Percentiles rank a stretch among this genome's conserved stretches.
These are phyloP conservation scores for Elsinoe perseae DNA, from an alignment of 2,329 filamentous ascomycete genomes.

Conservation along the genomic window DNA sequence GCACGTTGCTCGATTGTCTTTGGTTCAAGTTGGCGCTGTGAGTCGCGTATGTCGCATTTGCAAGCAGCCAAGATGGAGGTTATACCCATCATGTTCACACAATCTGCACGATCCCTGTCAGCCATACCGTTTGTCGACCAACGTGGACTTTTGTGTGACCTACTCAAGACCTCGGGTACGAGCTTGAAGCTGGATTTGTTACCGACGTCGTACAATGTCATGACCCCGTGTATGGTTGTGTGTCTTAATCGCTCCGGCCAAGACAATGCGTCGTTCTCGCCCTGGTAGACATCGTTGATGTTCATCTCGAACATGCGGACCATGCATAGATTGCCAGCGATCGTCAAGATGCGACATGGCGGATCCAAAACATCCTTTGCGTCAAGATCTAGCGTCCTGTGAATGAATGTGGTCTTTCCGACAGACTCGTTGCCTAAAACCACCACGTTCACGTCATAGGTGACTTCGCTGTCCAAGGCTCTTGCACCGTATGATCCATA, in stretches of 20 bases:
- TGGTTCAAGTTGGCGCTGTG: constrained; percentile 63
- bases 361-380: constrained; percentile 35
- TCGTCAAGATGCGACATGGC: constrained; percentile 46
- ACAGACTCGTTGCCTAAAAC: constrained; percentile 48
- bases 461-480: constrained; percentile 21
- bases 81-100: constrained; percentile 61
- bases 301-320: constrained; percentile 52
- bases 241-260: constrained; percentile 54
- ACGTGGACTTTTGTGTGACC: constrained; percentile 35
- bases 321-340: constrained; percentile 48
- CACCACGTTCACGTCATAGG: constrained; percentile 52
- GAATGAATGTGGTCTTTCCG: constrained; percentile 55
- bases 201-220: constrained; percentile 83
- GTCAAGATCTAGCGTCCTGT: constrained; percentile 47
- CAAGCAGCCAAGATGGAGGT: constrained; percentile 77
- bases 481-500: constrained; percentile 9
- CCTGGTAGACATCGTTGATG: constrained; percentile 45
- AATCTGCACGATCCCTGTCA: constrained; percentile 45
- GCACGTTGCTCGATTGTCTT: constrained; percentile 59
- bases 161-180: constrained; percentile 70
- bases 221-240: constrained; percentile 66
- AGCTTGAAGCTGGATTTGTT: constrained; percentile 66
- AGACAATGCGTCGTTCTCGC: constrained; percentile 46
- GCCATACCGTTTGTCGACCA: neutral
- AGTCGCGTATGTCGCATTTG: constrained; percentile 75